Conservation (phyloP, 2,329 filamentous ascomycete species). For the Parafenestella ontariensis region DNA sequence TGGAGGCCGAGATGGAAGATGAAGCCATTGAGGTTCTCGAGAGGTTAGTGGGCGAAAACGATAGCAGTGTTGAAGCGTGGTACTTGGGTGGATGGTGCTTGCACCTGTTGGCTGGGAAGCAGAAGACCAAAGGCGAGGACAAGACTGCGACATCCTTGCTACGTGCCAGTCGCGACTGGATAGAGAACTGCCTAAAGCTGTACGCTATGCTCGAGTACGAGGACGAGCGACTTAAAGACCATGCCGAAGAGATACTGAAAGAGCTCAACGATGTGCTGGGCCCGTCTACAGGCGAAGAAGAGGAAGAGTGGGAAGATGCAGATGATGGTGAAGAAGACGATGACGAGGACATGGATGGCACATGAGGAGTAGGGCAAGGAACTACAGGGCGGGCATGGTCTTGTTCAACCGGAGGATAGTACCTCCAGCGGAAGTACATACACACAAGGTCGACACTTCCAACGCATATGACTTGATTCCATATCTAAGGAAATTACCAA, state of each 20-base stretch:
- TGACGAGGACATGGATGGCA: constrained; percentile 48
- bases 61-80: constrained; percentile 94
- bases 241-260: constrained; percentile 74
- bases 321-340: constrained; percentile 42
- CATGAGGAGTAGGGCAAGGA: constrained; percentile 31
- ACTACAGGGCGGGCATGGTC: background rate
- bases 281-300: constrained; percentile 51
- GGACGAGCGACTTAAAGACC: constrained; percentile 77
- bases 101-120: constrained; percentile 77
- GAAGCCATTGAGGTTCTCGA: constrained; percentile 87
- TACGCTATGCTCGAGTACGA: constrained; percentile 83
- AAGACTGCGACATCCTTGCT: constrained; percentile 65
- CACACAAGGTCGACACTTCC: background rate
- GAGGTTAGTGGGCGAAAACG: constrained; percentile 84
- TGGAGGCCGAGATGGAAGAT: constrained; percentile 87
- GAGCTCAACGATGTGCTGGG: constrained; percentile 54
- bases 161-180: constrained; percentile 80
- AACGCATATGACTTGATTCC: background rate
- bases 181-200: constrained; percentile 80
- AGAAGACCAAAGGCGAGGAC: constrained; percentile 60
- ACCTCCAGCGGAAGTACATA: background rate
- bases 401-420: background rate
- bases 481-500: background rate
- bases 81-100: constrained; percentile 96
- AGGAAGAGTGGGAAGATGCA: constrained; percentile 51